Conservation (phyloP, 2,329 filamentous ascomycete genomes). For the Helotiales sp. region DNA sequence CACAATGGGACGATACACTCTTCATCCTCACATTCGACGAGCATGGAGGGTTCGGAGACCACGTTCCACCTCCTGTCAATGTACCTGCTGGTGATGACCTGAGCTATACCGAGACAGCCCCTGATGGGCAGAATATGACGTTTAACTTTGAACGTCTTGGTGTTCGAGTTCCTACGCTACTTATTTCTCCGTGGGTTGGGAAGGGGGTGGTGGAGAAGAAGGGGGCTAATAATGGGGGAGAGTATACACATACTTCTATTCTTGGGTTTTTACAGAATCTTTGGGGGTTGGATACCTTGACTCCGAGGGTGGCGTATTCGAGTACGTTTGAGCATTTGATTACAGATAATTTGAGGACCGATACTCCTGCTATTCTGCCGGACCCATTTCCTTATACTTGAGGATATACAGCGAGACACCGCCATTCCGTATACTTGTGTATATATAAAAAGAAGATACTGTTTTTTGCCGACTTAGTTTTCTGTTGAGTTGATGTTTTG, state of each 20-base stretch:
- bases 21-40: slow-evolving; percentile 50
- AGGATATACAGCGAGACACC: no score
- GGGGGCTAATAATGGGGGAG: slow-evolving; percentile 38
- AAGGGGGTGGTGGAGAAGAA: slow-evolving; percentile 42
- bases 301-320: slow-evolving; percentile 23
- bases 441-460: slow-evolving; percentile 1
- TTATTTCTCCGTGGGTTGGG: slow-evolving; percentile 45
- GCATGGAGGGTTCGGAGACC: slow-evolving; percentile 48
- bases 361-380: slow-evolving; percentile 26
- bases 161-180: slow-evolving; percentile 43
- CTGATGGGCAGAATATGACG: slow-evolving; percentile 38
- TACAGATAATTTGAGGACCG: slow-evolving; percentile 21
- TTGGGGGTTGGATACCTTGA: slow-evolving; percentile 37
- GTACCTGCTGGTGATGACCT: slow-evolving; percentile 41
- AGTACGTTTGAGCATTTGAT: slow-evolving; percentile 32
- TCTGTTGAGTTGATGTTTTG: no score
- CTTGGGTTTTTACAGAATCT: slow-evolving; percentile 43
- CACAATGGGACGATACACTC: slow-evolving; percentile 48
- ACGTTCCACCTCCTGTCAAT: slow-evolving; percentile 42
- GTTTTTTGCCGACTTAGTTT: no score
- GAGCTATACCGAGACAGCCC: slow-evolving; percentile 38
- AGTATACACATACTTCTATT: slow-evolving; percentile 47
- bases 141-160: slow-evolving; percentile 43
- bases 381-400: slow-evolving; percentile 22
- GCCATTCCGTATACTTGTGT: slow-evolving; percentile 8